These are phyloP conservation scores for Cercophora sp. DNA, from an alignment of 495 filamentous ascomycete genomes.

Conservation along the genomic window DNA sequence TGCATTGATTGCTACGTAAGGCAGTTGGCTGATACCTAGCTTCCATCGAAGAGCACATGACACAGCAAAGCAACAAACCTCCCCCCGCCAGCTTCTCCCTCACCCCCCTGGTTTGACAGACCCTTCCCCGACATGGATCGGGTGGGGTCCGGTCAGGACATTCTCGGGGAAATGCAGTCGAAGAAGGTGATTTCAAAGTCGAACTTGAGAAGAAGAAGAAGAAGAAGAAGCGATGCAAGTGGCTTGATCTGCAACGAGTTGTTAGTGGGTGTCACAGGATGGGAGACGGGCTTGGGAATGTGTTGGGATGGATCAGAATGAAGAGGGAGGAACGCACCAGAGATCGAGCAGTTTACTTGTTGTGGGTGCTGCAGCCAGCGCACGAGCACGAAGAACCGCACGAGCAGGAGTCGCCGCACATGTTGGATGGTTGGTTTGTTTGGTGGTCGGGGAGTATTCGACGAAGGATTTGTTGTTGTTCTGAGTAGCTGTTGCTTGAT, in stretches of 20 bases:
- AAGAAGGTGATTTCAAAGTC: too few relatives aligned
- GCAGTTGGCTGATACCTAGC: too few relatives aligned
- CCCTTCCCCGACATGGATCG: too few relatives aligned
- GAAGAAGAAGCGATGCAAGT: neutral
- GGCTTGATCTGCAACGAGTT: neutral
- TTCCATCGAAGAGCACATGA: too few relatives aligned
- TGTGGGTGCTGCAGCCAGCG: slow-evolving; percentile 20
- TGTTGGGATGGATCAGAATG: neutral
- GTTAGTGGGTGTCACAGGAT: neutral
- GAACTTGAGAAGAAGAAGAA: too few relatives aligned
- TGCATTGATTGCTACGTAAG: too few relatives aligned
- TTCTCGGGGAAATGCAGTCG: too few relatives aligned
- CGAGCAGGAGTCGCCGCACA: slow-evolving; percentile 23
- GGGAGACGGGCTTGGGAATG: neutral
- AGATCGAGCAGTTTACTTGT: slow-evolving; percentile 13
- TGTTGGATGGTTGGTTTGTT: slow-evolving; percentile 14
- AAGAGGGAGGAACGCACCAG: neutral
- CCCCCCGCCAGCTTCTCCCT: too few relatives aligned
- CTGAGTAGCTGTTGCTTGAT: neutral
- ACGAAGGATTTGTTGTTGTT: neutral
- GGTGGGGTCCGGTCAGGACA: too few relatives aligned
- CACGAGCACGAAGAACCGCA: slow-evolving; percentile 24
- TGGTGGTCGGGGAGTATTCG: neutral
- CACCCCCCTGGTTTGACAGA: too few relatives aligned
- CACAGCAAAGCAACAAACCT: too few relatives aligned